Evolutionary conservation across 148 eudicot species (phyloP).

Genomic region (Heliosperma pusillum): DNA sequence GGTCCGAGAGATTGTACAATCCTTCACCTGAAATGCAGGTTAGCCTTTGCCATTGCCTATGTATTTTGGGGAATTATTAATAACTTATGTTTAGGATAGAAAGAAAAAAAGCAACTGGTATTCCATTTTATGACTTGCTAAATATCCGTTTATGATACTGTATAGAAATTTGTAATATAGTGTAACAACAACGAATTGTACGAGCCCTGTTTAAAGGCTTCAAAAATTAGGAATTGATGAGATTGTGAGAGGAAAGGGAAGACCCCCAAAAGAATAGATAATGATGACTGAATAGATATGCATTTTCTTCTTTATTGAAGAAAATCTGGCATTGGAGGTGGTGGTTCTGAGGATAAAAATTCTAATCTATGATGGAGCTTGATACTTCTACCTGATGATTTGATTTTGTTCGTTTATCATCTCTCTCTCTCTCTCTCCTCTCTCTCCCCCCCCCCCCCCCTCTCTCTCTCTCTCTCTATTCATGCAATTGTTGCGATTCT

Average conservation of each 20-base stretch:
- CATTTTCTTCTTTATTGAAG: not conserved
- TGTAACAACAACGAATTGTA: not conserved
- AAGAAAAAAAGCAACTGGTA: not conserved
- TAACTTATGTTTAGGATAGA: not conserved
- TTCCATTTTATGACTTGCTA: not conserved
- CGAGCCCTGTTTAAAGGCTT: not conserved
- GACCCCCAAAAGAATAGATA: not conserved
- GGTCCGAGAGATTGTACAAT: slow-evolving; percentile 30
- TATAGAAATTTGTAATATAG: not conserved
- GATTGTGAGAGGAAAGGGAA: not conserved
- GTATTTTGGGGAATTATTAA: slow-evolving; percentile 1
- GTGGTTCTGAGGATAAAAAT: not conserved
- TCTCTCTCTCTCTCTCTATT: not conserved
- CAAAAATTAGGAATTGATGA: not conserved
- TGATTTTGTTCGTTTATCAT: not conserved
- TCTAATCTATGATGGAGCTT: not conserved
- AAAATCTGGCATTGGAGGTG: not conserved
- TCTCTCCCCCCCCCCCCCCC: too few relatives aligned
- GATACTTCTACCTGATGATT: not conserved
- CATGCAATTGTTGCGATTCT: not conserved
- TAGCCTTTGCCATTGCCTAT: slow-evolving; percentile 16
- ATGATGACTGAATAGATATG: not conserved
- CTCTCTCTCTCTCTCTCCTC: too few relatives aligned
- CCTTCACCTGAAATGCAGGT: slow-evolving; percentile 55
- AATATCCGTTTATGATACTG: not conserved